Evolutionary conservation across 2,329 filamentous ascomycete genomes (phyloP), one percentile per base, ranked within the genome.

Genomic region (Pyrenophora tritici-repentis): DNA sequence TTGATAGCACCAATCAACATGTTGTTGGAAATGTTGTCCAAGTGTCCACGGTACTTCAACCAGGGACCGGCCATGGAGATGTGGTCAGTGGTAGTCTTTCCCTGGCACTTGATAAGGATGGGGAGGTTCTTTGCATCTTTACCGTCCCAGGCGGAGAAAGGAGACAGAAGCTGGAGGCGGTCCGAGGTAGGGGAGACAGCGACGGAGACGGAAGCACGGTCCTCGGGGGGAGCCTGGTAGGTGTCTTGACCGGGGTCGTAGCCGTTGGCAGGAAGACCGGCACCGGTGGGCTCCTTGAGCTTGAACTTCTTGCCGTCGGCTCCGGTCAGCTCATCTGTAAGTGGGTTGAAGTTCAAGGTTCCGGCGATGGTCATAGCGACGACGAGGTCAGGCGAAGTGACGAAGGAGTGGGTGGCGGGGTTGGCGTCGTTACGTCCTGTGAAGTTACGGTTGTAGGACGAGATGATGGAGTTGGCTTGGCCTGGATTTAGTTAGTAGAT

Each of bases 21-120:
- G 85, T 97, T 97, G 87, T 97, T 97, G 74, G 92, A 97, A 81
- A 97, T 97, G 85, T 97, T 97, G 86, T 97, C 93, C 71, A 97
- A 84, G 76, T 97, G 93, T 58, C 93, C 93, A 84, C 93, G 91
- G 86, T 97, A 97, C 84, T 97, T 97, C 76, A 97, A 83, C 92
- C 92, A 96, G 57, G 92, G 91, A 63, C 92, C 91, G 64, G 91
- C 92, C 90, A 96, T 95, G 57, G 91, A 96, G 79, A 96, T 96
- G 81, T 96, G 91, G 74, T 96, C 92, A 59, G 92, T 96, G 61
- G 92, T 97, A 62, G 91, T 96, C 86, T 97, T 97, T 77, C 93
- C 93, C 78, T 94, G 78, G 60, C 88, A 84, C 87, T 99, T 99
- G 84, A 97, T 97, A 61, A 99, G 82, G 71, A 99, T 49, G 7